These are phyloP conservation scores for Neoscytalidium dimidiatum DNA, from an alignment of 2,329 filamentous ascomycete genomes.

Conservation along the genomic window DNA sequence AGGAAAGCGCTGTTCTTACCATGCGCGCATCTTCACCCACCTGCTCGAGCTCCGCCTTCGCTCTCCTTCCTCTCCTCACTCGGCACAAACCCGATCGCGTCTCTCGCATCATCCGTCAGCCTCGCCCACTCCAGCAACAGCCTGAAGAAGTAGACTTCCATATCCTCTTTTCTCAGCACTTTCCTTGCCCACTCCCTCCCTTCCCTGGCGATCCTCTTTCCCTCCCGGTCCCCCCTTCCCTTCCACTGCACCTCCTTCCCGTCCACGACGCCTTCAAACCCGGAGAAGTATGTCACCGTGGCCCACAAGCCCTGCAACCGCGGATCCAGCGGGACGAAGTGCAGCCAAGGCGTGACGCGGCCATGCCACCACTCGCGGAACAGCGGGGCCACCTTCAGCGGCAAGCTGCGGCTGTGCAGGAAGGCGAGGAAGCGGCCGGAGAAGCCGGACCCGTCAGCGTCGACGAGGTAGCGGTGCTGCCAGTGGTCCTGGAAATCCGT, in stretches of 20 bases:
- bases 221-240: conserved; percentile 45
- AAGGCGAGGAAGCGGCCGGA: conserved; percentile 66
- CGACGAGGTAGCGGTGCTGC: conserved; percentile 69
- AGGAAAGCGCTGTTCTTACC: too few species aligned
- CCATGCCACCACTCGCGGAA: conserved; percentile 81
- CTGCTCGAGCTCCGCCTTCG: not conserved
- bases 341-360: conserved; percentile 72
- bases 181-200: conserved; percentile 66
- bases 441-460: conserved; percentile 69
- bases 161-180: conserved; percentile 69
- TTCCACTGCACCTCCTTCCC: not conserved
- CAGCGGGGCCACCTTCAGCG: conserved; percentile 66
- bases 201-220: conserved; percentile 64
- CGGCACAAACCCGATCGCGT: conserved; percentile 31
- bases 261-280: conserved; percentile 29
- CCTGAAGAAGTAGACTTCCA: conserved; percentile 79
- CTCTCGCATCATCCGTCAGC: conserved; percentile 37
- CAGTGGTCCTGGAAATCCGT: conserved; percentile 61
- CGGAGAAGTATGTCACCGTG: conserved; percentile 73
- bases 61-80: not conserved
- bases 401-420: conserved; percentile 66
- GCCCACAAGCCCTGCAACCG: conserved; percentile 73
- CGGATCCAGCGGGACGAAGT: conserved; percentile 75
- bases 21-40: not conserved
- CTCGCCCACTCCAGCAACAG: conserved; percentile 69